Conservation (phyloP, 306 rosid genomes). For the Carpinus viminea region DNA sequence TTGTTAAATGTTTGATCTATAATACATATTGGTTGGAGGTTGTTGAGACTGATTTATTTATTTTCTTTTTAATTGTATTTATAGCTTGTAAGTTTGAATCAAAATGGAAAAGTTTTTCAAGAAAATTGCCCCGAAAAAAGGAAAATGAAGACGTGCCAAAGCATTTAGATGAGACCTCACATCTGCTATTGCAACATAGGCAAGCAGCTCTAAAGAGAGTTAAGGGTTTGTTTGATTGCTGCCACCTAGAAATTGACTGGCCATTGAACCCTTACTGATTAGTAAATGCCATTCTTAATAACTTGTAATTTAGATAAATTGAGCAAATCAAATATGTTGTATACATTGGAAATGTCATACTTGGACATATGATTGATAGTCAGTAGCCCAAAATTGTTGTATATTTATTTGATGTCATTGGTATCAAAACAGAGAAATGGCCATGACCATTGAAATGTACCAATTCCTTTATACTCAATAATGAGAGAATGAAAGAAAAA, state of each 20-base stretch:
- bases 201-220: conserved; percentile 67
- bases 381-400: not conserved
- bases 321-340: not conserved
- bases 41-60: conserved; percentile 5
- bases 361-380: not conserved
- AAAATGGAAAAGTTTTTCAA: conserved; percentile 74
- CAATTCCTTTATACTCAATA: not conserved
- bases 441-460: not conserved
- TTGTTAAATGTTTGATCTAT: not conserved
- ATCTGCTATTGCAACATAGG: conserved; percentile 59
- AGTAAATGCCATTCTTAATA: not conserved
- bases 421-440: not conserved
- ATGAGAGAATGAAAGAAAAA: not conserved
- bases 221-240: conserved; percentile 51
- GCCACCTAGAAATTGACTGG: conserved; percentile 65
- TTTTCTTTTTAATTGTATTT: conserved; percentile 7
- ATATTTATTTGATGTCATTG: not conserved
- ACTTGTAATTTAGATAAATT: not conserved
- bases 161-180: conserved; percentile 42
- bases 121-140: conserved; percentile 49
- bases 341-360: not conserved
- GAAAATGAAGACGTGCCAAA: conserved; percentile 25
- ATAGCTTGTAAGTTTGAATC: conserved; percentile 80
- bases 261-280: conserved; percentile 53
- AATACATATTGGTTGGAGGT: not conserved